Evolutionary conservation across 2,329 filamentous ascomycete species (phyloP).

Genomic region (Talaromyces sp.): DNA sequence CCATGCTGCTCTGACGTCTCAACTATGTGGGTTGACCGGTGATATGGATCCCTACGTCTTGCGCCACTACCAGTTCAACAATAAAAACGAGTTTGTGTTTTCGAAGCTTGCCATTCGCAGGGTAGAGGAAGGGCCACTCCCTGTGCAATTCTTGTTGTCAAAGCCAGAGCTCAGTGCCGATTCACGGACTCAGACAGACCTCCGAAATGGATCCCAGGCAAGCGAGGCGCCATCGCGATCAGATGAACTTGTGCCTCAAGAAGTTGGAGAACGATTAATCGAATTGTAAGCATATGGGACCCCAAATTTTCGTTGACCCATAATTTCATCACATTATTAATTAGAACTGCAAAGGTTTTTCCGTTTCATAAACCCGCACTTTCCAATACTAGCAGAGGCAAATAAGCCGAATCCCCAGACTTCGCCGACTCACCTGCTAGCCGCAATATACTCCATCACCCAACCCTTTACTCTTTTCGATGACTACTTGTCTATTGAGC

Average conservation of each 20-base stretch:
- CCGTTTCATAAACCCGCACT: constrained; percentile 10
- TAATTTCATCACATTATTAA: too few species aligned
- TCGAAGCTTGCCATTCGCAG: constrained; percentile 13
- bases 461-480: constrained; percentile 12
- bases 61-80: constrained; percentile 7
- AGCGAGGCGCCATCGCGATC: background rate
- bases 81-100: constrained; percentile 5
- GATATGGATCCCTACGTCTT: constrained; percentile 12
- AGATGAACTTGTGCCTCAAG: constrained; percentile 9
- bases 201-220: background rate
- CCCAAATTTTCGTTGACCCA: background rate
- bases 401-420: constrained; percentile 7
- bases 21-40: constrained; percentile 10
- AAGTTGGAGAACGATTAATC: constrained; percentile 14
- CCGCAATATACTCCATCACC: constrained; percentile 13
- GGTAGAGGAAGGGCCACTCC: constrained; percentile 1
- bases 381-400: constrained; percentile 6
- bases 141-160: constrained; percentile 10
- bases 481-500: constrained; percentile 9
- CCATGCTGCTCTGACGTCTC: constrained; percentile 3
- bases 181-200: constrained; percentile 7
- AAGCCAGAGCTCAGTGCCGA: constrained; percentile 9
- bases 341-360: background rate
- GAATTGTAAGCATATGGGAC: background rate
- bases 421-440: constrained; percentile 5